phyloP scores from a whole-genome alignment of 2,329 filamentous ascomycete genomes.

The Botrytis medusae region DNA sequence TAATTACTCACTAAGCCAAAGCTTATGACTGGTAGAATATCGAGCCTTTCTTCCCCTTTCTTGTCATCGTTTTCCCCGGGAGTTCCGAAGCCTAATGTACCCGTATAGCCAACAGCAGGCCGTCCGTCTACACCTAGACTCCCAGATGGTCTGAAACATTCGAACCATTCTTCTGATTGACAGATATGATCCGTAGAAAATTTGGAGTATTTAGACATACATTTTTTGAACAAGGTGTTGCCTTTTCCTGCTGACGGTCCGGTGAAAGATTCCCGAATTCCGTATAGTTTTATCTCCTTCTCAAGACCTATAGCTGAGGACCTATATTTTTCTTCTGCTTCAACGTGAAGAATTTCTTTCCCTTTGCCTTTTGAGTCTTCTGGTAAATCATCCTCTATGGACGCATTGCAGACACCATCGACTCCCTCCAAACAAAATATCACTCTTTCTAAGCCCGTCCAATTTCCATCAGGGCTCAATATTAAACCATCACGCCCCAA shows the following conservation, averaged over 20 bases:
- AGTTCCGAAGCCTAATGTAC: not conserved
- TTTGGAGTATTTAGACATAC: not conserved
- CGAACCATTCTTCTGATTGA: not conserved
- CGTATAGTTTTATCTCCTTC: not conserved
- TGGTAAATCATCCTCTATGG: not conserved
- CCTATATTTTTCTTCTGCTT: not conserved
- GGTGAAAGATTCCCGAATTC: not conserved
- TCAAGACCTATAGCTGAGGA: not conserved
- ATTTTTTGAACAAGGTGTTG: not conserved
- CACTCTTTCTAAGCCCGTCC: not conserved
- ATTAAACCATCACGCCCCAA: fast-evolving
- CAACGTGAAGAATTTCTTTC: not conserved
- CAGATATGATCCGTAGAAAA: not conserved
- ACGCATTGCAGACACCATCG: not conserved
- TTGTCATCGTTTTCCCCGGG: not conserved
- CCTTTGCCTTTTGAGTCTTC: not conserved
- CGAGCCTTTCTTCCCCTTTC: not conserved
- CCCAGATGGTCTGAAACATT: not conserved
- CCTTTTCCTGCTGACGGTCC: not conserved
- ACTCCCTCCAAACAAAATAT: not conserved
- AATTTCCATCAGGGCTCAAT: not conserved
- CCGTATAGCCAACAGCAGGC: not conserved
- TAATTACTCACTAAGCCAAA: not conserved
- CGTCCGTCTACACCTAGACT: not conserved
- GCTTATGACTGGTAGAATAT: not conserved